phyloP scores from a whole-genome alignment of 2,329 filamentous ascomycete genomes.

The Verticillium alfalfae region DNA sequence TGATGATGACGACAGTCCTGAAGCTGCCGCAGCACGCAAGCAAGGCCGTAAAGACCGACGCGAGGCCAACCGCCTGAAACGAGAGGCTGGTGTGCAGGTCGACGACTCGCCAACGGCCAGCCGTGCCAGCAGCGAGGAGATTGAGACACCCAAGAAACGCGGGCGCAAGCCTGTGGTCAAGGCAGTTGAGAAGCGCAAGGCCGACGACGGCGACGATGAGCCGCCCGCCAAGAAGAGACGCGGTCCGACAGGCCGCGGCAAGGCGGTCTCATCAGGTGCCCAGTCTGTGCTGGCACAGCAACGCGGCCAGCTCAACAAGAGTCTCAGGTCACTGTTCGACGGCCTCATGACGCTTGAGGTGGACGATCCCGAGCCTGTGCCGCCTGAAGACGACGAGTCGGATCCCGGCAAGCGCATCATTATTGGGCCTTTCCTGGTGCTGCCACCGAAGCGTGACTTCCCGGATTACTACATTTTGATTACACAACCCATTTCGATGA shows the following conservation, averaged over 20 bases:
- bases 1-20: constrained; percentile 89
- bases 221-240: constrained; percentile 74
- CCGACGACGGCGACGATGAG: constrained; percentile 70
- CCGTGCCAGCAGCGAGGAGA: constrained; percentile 75
- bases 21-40: constrained; percentile 87
- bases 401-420: constrained; percentile 67
- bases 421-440: constrained; percentile 89
- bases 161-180: constrained; percentile 72
- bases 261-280: constrained; percentile 40
- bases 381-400: constrained; percentile 51
- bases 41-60: constrained; percentile 78
- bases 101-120: constrained; percentile 77
- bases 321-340: constrained; percentile 73
- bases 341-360: constrained; percentile 80
- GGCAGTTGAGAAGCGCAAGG: constrained; percentile 79
- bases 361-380: constrained; percentile 57
- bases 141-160: constrained; percentile 71
- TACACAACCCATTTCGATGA: constrained; percentile 89
- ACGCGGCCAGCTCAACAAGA: constrained; percentile 72
- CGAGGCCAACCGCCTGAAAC: constrained; percentile 68
- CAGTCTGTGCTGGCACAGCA: constrained; percentile 42
- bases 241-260: constrained; percentile 64
- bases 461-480: constrained; percentile 96
- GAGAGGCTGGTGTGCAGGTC: constrained; percentile 28
- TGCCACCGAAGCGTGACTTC: constrained; percentile 84